Percentiles rank a stretch among this genome's conserved stretches.
Conservation (phyloP, 2,329 filamentous ascomycete genomes). For the Phyllosticta citriasiana region DNA sequence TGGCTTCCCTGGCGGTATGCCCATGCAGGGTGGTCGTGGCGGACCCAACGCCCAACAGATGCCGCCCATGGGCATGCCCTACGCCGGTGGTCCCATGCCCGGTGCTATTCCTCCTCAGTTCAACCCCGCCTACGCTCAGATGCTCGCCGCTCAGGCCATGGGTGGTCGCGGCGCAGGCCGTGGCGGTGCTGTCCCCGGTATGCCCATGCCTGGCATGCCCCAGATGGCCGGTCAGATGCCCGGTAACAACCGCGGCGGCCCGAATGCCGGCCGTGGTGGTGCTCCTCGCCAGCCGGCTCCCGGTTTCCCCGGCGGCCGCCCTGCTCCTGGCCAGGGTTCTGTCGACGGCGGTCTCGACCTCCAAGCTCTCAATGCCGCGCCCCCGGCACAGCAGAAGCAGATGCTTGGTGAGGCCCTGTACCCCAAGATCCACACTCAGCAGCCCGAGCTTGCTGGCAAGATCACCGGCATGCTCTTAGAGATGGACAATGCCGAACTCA, state of each 20-base stretch:
- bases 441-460: constrained; percentile 94
- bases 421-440: constrained; percentile 93
- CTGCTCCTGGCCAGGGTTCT: constrained; percentile 14
- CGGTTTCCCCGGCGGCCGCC: constrained; percentile 22
- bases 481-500: constrained; percentile 94
- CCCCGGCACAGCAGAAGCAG: constrained; percentile 86
- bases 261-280: constrained; percentile 24
- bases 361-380: constrained; percentile 41
- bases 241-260: constrained; percentile 29
- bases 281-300: constrained; percentile 22
- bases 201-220: constrained; percentile 46
- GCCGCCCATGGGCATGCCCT: constrained; percentile 74
- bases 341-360: constrained; percentile 37
- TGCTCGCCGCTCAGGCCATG: constrained; percentile 54
- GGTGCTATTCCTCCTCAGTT: constrained; percentile 62
- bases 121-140: constrained; percentile 69
- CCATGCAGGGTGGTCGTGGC: constrained; percentile 77
- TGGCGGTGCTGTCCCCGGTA: constrained; percentile 54
- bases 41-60: constrained; percentile 69
- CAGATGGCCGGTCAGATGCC: constrained; percentile 48
- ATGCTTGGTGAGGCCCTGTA: constrained; percentile 96
- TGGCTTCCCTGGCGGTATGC: constrained; percentile 74
- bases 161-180: constrained; percentile 52
- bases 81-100: constrained; percentile 48
- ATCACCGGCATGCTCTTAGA: constrained; percentile 99